These are phyloP conservation scores for Ephemerocybe angulata DNA, from an alignment of 768 basidiomycete genomes.

Conservation along the genomic window DNA sequence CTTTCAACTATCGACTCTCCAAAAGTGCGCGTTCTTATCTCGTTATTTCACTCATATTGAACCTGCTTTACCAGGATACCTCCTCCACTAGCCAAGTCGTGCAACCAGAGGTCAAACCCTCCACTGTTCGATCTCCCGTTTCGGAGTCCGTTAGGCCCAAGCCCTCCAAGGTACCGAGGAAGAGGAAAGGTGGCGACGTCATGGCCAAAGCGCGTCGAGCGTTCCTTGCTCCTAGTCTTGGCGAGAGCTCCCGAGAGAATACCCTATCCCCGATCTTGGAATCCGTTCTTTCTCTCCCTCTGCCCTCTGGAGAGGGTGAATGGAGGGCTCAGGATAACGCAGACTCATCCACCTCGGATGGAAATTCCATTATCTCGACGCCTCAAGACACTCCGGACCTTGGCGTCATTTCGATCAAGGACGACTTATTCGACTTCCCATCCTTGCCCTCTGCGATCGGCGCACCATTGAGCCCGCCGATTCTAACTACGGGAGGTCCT, in stretches of 20 bases:
- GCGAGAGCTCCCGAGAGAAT: not conserved
- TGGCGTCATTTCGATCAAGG: not conserved
- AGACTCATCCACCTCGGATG: not conserved
- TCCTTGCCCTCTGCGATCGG: not conserved
- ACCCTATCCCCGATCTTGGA: constrained; percentile 1
- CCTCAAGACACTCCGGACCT: not conserved
- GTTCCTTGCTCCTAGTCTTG: constrained; percentile 1
- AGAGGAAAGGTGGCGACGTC: not conserved
- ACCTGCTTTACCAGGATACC: no score
- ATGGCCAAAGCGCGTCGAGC: not conserved
- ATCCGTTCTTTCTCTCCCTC: not conserved
- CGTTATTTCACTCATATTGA: no score
- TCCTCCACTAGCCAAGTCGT: no score
- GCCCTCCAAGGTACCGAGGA: not conserved
- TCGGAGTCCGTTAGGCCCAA: not conserved
- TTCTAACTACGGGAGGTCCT: not conserved
- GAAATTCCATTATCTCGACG: not conserved
- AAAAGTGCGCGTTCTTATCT: no score
- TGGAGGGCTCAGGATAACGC: not conserved
- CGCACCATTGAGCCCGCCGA: not conserved
- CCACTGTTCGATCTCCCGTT: no score
- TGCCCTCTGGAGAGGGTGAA: not conserved
- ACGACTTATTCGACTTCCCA: not conserved
- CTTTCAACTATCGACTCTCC: not conserved
- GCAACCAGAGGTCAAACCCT: no score